A percentile compares a stretch with the other conserved stretches of the same genome.
Evolutionary conservation across 306 rosid genomes (phyloP).

Genomic region (Vigna trinervia): DNA sequence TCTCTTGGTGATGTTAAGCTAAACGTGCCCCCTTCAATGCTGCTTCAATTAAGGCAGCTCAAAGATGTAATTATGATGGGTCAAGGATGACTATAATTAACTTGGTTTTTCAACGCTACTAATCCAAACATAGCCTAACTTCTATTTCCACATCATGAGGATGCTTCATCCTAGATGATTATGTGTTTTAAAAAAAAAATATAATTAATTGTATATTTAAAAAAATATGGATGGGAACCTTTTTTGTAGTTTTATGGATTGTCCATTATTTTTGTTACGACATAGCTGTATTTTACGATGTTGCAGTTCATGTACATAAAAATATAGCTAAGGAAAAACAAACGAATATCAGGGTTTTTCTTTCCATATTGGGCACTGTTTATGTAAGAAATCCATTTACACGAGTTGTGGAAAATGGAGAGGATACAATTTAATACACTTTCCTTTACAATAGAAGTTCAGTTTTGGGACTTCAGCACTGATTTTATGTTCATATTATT

Average conservation of each 20-base stretch:
- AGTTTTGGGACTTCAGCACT: conserved; percentile 1
- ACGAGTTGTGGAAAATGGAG: background rate
- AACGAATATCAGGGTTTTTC: conserved; percentile 3
- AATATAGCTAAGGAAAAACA: background rate
- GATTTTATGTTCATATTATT: conserved; percentile 11
- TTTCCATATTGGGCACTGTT: conserved; percentile 12
- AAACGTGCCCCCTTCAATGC: background rate
- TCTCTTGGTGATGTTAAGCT: background rate
- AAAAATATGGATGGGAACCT: background rate
- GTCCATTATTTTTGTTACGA: conserved; percentile 4
- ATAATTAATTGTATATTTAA: background rate
- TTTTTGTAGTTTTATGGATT: conserved; percentile 4
- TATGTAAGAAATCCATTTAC: background rate
- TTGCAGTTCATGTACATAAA: conserved; percentile 10
- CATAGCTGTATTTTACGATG: background rate
- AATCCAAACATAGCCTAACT: background rate
- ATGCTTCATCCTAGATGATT: background rate
- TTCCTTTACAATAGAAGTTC: conserved; percentile 11
- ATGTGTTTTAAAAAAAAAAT: background rate
- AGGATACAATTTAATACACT: conserved; percentile 11
- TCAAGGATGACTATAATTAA: background rate
- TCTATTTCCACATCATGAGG: conserved; percentile 31
- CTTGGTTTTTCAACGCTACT: background rate
- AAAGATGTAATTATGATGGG: background rate
- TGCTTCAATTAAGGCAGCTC: background rate